phyloP scores from a whole-genome alignment of 2,329 filamentous ascomycete species.

The Colletotrichum brevisporum region DNA sequence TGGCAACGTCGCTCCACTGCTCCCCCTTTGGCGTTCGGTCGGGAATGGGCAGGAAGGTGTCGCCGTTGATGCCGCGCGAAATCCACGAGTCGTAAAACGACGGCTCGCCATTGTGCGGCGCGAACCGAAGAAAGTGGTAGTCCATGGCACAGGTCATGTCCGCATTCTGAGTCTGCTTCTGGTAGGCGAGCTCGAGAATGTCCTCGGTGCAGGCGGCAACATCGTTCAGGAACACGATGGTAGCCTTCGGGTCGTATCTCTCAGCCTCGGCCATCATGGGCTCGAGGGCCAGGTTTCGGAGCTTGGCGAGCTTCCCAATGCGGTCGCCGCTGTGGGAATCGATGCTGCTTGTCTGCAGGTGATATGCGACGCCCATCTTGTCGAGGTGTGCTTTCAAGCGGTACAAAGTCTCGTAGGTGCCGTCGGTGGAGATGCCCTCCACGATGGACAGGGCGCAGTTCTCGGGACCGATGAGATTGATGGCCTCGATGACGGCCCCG shows the following conservation, averaged over 20 bases:
- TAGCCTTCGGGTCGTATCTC: conserved; percentile 47
- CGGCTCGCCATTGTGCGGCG: conserved; percentile 51
- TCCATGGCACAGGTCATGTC: conserved; percentile 74
- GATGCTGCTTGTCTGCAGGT: conserved; percentile 57
- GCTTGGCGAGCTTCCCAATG: conserved; percentile 61
- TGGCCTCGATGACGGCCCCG: conserved; percentile 64
- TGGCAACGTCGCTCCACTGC: conserved; percentile 62
- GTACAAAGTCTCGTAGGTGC: conserved; percentile 64
- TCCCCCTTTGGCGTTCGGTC: conserved; percentile 51
- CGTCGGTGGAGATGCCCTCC: conserved; percentile 69
- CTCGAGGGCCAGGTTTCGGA: conserved; percentile 67
- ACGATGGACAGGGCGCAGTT: conserved; percentile 68
- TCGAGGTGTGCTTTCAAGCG: conserved; percentile 59
- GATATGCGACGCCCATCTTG: conserved; percentile 56
- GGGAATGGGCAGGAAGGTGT: conserved; percentile 69
- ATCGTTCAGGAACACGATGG: conserved; percentile 68
- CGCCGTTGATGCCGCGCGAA: conserved; percentile 64
- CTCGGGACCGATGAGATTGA: conserved; percentile 63
- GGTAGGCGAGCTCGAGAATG: conserved; percentile 59
- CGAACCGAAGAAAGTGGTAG: conserved; percentile 60
- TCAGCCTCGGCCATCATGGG: conserved; percentile 56
- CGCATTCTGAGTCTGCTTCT: conserved; percentile 63
- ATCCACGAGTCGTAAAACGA: conserved; percentile 71
- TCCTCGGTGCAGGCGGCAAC: conserved; percentile 68
- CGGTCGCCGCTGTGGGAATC: conserved; percentile 60